Percentiles rank a stretch among this genome's conserved stretches.
These are phyloP conservation scores for Leishmania guyanensis DNA, from an alignment of 208 protist genomes.

Conservation along the genomic window DNA sequence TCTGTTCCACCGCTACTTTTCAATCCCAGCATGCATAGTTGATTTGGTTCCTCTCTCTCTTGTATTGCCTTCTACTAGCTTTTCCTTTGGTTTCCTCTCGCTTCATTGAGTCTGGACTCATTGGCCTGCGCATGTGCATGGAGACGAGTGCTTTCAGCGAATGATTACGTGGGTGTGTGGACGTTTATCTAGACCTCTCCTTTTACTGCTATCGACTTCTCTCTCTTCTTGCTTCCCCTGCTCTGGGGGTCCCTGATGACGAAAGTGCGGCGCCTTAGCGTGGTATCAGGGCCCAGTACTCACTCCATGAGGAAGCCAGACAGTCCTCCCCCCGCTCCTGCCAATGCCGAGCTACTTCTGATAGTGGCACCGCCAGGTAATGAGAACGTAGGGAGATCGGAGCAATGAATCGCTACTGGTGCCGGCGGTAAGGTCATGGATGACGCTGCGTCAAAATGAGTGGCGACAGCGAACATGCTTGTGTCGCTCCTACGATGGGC, in stretches of 20 bases:
- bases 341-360: too few relatives aligned
- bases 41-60: not conserved
- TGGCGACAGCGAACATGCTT: too few relatives aligned
- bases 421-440: not conserved
- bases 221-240: slow-evolving; percentile 18
- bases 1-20: not conserved
- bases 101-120: not conserved
- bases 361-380: too few relatives aligned
- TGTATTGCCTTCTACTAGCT: not conserved
- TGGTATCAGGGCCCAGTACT: not conserved
- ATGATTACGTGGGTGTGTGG: not conserved
- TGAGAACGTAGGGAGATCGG: too few relatives aligned
- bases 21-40: not conserved
- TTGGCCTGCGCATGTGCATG: not conserved
- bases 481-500: too few relatives aligned
- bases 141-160: not conserved
- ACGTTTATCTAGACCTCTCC: not conserved
- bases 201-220: slow-evolving; percentile 5
- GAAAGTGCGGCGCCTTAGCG: not conserved
- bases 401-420: not conserved
- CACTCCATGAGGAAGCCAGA: not conserved
- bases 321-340: not conserved
- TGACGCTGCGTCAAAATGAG: not conserved
- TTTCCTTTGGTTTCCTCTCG: slow-evolving; percentile 1
- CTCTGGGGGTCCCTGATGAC: not conserved